These are phyloP conservation scores for Fremontodendron californicum DNA, from an alignment of 345 rosid species.

Conservation along the genomic window DNA sequence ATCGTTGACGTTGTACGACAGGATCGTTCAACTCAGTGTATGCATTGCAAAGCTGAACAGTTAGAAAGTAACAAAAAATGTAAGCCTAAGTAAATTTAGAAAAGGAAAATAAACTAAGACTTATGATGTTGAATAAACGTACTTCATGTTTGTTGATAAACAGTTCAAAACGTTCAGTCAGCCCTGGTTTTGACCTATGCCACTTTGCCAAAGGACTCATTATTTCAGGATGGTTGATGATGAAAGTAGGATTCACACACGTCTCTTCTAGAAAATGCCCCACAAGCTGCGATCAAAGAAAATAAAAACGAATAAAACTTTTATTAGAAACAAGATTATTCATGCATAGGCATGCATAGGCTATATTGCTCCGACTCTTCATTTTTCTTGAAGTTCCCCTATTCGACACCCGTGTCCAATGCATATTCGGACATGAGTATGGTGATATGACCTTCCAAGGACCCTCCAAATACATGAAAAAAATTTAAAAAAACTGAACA, in stretches of 20 bases:
- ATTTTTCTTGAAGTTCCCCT: too few species aligned
- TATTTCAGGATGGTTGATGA: slow-evolving; percentile 85
- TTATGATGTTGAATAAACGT: slow-evolving; percentile 3
- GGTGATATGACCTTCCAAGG: too few species aligned
- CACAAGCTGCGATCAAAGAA: slow-evolving; percentile 65
- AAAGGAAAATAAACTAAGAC: neutral
- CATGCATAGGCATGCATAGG: neutral
- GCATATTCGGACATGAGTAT: too few species aligned
- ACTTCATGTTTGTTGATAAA: slow-evolving; percentile 90
- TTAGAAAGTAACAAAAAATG: slow-evolving; percentile 3
- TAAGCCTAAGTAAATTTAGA: neutral
- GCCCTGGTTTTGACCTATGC: slow-evolving; percentile 64
- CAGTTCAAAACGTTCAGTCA: slow-evolving; percentile 92
- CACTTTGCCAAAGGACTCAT: slow-evolving; percentile 89
- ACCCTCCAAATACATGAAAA: too few species aligned
- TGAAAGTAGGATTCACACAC: slow-evolving; percentile 87
- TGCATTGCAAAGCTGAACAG: slow-evolving; percentile 72
- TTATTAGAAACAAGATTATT: neutral
- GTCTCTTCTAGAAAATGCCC: slow-evolving; percentile 91
- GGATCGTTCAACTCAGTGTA: slow-evolving; percentile 98
- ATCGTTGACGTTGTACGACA: slow-evolving; percentile 82
- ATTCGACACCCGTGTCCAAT: too few species aligned
- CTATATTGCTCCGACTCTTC: too few species aligned
- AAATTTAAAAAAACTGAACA: too few species aligned
- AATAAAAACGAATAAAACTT: neutral